Base-by-base conservation (phyloP, 208 protist species). In the Leishmania gerbilli region DNA sequence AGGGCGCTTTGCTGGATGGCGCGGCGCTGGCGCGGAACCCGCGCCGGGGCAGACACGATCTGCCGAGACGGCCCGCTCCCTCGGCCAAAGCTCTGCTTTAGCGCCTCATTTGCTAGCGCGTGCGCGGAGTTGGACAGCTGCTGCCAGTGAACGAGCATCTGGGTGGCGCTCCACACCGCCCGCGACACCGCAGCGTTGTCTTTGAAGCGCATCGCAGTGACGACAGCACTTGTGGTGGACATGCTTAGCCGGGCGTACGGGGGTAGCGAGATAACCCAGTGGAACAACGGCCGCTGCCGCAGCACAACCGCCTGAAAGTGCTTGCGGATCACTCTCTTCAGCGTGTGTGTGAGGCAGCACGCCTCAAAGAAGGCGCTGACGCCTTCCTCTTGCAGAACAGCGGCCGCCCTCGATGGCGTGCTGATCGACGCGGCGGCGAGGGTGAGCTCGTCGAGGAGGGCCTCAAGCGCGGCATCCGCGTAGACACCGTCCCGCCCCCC, bases 391-490 rank as follows among this genome's bases (percentile, higher is more conserved):
- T 80, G 27, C 0, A 85, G 49, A 11, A 85, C 79, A 24, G 21
- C 65, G 19, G 64, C 68, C 27, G 74, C 79, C 31, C 45, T 51
- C 1, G 65, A 31, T n/a, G 78, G 15, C 3, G 77, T 51, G 6
- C 37, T 45, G 40, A 64, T 47, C 8, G 69, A 79, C n/a, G 78
- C 62, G 7, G 77, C 77, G 34, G 86, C 86, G 45, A 89, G 83
- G 2, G 74, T 24, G 8, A 89, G 80, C 64, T 89, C 86, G 21
- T 89, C 86, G n/a, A 87, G 71, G 21, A 89, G 83, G 58, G 78
- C 77, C 45, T 85, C 68, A 51, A 89, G 62, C 60, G 79, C 83
- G 19, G 71, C 81, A 31, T 89, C 83, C 19, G 86, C 82, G 69
- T 81, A 81, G 49, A 87, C 76, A 2, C 76, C 78, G 53, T 75